A percentile compares a stretch with the other conserved stretches of the same genome.
Evolutionary conservation across 805 yeast species (phyloP).

Genomic region (Starmerella bombi): DNA sequence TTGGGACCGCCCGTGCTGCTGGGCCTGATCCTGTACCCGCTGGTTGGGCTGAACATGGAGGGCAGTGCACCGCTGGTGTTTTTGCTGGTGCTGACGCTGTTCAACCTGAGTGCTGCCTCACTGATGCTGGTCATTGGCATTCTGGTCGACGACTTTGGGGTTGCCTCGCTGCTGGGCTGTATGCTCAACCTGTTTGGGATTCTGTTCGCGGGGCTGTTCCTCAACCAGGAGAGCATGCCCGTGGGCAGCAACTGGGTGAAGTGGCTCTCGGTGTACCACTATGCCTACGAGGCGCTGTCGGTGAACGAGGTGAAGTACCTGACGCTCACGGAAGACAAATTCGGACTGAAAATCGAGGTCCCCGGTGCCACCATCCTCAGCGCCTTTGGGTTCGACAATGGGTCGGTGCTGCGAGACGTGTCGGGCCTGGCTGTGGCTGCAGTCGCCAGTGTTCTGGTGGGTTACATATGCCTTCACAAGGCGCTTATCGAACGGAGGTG

Average conservation of each 20-base stretch:
- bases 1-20: conserved; percentile 83
- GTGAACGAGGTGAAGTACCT: conserved; percentile 87
- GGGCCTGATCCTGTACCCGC: conserved; percentile 70
- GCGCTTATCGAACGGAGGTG: conserved; percentile 66
- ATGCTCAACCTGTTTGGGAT: conserved; percentile 71
- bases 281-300: conserved; percentile 83
- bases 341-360: conserved; percentile 84
- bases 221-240: conserved; percentile 61
- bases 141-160: conserved; percentile 74
- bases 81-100: conserved; percentile 55
- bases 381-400: conserved; percentile 85
- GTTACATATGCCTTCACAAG: conserved; percentile 60
- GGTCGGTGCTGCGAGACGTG: conserved; percentile 58
- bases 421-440: conserved; percentile 46
- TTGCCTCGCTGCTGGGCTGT: conserved; percentile 81
- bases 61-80: conserved; percentile 62
- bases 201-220: conserved; percentile 84
- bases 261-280: conserved; percentile 82
- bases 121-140: conserved; percentile 83
- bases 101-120: conserved; percentile 75
- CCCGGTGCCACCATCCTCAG: conserved; percentile 96
- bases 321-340: conserved; percentile 73
- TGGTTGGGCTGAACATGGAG: conserved; percentile 75
- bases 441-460: conserved; percentile 45
- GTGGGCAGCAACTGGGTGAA: conserved; percentile 47